Evolutionary conservation across 805 yeast genomes (phyloP).

Genomic region (Candida takata): DNA sequence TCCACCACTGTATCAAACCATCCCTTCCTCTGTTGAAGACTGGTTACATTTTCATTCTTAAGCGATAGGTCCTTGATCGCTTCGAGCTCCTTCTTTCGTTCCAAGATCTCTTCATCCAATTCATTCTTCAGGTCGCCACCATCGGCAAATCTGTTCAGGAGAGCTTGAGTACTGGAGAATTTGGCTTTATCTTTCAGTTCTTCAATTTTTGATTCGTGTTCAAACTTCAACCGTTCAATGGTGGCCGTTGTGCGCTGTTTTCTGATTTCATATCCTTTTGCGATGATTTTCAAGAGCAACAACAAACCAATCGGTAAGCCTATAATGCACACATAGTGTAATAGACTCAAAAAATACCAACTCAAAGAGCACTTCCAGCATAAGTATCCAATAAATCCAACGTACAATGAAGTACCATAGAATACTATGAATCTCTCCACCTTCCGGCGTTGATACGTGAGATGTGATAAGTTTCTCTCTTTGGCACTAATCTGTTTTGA

Average conservation of each 20-base stretch:
- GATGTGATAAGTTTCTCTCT: slow-evolving; percentile 21
- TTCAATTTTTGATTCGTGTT: slow-evolving; percentile 51
- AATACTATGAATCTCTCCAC: slow-evolving; percentile 4
- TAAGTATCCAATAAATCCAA: too few relatives aligned
- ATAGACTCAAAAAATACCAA: too few relatives aligned
- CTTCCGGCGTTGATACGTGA: slow-evolving; percentile 4
- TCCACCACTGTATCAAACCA: slow-evolving; percentile 34
- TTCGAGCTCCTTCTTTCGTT: slow-evolving; percentile 32
- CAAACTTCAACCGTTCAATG: slow-evolving; percentile 31
- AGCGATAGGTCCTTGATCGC: slow-evolving; percentile 28
- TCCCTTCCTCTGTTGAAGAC: slow-evolving; percentile 1
- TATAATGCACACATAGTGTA: too few relatives aligned
- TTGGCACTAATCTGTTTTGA: slow-evolving; percentile 29
- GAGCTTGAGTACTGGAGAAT: slow-evolving; percentile 67
- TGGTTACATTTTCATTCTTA: slow-evolving; percentile 12
- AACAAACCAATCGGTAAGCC: too few relatives aligned
- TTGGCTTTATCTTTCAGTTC: slow-evolving; percentile 67
- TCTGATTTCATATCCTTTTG: slow-evolving; percentile 4
- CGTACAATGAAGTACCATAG: slow-evolving; percentile 12
- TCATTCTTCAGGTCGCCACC: slow-evolving; percentile 43
- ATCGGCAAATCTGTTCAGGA: slow-evolving; percentile 53
- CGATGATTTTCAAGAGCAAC: background rate
- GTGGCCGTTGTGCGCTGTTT: slow-evolving; percentile 5
- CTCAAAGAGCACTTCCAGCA: too few relatives aligned
- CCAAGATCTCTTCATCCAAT: slow-evolving; percentile 36